Base-by-base conservation (phyloP, 768 basidiomycete genomes). In the Termitomyces sp. region DNA sequence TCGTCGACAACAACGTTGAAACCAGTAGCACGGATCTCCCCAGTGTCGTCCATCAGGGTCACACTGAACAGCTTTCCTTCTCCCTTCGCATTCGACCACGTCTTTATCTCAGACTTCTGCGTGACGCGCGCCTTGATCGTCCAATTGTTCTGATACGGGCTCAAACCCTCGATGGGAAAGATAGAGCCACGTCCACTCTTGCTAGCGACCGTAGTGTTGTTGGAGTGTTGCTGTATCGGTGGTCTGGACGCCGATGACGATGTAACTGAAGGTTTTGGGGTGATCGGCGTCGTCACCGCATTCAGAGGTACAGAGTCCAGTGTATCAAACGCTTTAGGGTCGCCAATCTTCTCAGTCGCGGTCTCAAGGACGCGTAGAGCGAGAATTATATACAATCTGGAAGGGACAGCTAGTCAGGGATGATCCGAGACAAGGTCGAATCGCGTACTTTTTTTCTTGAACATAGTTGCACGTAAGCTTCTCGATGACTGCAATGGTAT, bases 71-170 rank as follows among this genome's bases (percentile, higher is more conserved):
- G 75, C 66, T 98, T 94, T 37, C 97, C 96, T 63, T 98, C 97
- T 32, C 97, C 97, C 11, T 84, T 78, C 57, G 79, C 75, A 68
- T 96, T 98, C 3, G 89, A 87, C 83, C 88, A 99, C n/a, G 82
- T 81, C 62, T 82, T 87, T 65, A 98, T 84, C 0, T 98, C 97
- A 1, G 83, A 83, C 69, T 96, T 98, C 58, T 89, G 82, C 12
- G 85, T 89, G 47, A 98, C 92, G 41, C 92, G 87, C 28, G 92
- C 96, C 68, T 93, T 94, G 77, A 98, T 96, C 10, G 91, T 94
- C 97, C 97, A 99, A 70, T 92, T 92, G 74, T 96, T 98, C 71
- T 97, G 93, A 64, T 98, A 98, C 9, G 96, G 96, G 65, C 90
- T 94, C 44, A 98, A 80, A 5, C 86, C 89, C 66, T 97, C 96